Percentiles rank a stretch among this genome's conserved stretches.
phyloP scores from a whole-genome alignment of 805 yeast genomes.

The Aciculoconidium aculeatum region DNA sequence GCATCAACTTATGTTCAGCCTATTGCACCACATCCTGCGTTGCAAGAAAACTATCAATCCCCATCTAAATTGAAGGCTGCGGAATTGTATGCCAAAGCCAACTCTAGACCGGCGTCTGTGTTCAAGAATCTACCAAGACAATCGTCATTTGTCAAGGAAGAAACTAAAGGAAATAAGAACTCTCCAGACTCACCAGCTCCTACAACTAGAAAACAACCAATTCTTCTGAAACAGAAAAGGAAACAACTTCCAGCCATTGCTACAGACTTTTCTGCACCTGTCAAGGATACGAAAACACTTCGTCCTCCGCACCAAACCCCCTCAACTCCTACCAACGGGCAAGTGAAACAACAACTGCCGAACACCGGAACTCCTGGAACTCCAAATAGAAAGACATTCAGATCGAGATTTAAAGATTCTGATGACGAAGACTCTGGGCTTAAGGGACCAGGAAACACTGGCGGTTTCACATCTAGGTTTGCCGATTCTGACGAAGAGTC shows the following conservation, averaged over 20 bases:
- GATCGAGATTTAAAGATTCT: conserved; percentile 24
- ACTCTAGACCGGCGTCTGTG: conserved; percentile 33
- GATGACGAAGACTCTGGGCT: conserved; percentile 18
- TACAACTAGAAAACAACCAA: conserved; percentile 4
- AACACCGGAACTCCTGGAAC: no score
- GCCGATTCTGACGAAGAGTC: conserved; percentile 12
- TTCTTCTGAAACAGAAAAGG: conserved; percentile 1
- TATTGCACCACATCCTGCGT: conserved; percentile 35
- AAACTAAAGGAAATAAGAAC: conserved; percentile 14
- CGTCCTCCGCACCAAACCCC: no score
- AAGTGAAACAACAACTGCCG: neutral
- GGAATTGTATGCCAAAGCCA: conserved; percentile 48
- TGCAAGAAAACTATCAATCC: conserved; percentile 31
- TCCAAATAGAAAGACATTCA: conserved; percentile 16
- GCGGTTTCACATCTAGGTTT: conserved; percentile 8
- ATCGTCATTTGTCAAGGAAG: conserved; percentile 54
- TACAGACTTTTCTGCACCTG: no score
- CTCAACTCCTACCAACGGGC: no score
- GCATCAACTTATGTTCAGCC: conserved; percentile 22
- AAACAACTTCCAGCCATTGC: no score
- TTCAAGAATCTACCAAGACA: conserved; percentile 37
- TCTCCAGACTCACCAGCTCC: conserved; percentile 2
- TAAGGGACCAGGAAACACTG: conserved; percentile 1
- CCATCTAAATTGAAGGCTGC: conserved; percentile 43
- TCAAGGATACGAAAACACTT: no score